Base-by-base conservation (phyloP, 2,329 filamentous ascomycete genomes). In the Zasmidium cellare region DNA sequence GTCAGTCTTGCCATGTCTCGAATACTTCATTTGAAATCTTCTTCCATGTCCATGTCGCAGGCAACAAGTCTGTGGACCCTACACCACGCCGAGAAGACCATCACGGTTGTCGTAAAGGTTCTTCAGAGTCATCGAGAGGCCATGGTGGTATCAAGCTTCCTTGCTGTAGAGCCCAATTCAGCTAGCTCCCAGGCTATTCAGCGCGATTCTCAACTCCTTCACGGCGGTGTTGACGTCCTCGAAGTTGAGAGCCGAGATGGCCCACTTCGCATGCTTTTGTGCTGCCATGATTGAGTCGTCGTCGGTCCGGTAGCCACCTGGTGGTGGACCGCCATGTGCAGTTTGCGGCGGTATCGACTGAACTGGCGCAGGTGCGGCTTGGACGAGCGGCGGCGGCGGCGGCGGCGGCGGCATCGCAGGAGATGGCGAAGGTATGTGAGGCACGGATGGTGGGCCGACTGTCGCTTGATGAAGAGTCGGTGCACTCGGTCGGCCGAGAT, bases 261-360 rank as follows among this genome's bases (percentile, higher is more conserved):
- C 94, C 91, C 91, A 99, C 69, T 91, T 92, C 1, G 93, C 92
- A 77, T 97, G 94, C 72, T 97, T 99, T 73, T 96, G 92, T 3
- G 94, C 93, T 67, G 87, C 84, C 35, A 85, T 79, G 35, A 97
- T 88, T 0, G 88, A 81, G 58, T 82, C 78, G 63, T 92, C 88
- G 62, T 96, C 91, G 11, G 76, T 79, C 3, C 75, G 78, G 53
- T 88, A 78, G 1, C 71, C 70, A 3, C 72, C 82, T 16, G 61
- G 19, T n/a, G 68, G 66, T 3, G 69, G 67, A n/a, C 57, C 59
- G 3, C 24, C 50, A 38, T 51, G 58, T 22, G 59, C 60, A 25
- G 51, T 56, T 25, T 53, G 49, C 25, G 53, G 53, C 6, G 66
- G 59, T 41, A n/a, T 41, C 3, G 35, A 9, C 35, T 41, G 35